Evolutionary conservation across 768 basidiomycete genomes (phyloP).

Genomic region (Mycena pura): DNA sequence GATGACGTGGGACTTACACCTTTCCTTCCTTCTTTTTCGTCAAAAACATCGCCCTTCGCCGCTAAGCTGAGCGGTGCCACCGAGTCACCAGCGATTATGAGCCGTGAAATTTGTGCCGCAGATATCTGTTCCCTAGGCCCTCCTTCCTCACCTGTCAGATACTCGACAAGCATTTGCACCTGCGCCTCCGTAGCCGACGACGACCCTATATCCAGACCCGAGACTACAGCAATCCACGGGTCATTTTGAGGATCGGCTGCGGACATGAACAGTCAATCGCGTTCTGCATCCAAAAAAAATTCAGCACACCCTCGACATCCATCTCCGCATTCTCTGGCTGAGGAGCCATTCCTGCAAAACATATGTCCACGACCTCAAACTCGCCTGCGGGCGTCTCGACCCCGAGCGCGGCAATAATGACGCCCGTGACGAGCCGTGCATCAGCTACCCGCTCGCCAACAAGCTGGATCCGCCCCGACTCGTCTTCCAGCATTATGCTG

Average conservation of each 20-base stretch:
- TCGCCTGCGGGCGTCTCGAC: conserved; percentile 89
- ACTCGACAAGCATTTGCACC: conserved; percentile 89
- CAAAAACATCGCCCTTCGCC: conserved; percentile 39
- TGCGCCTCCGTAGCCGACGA: conserved; percentile 69
- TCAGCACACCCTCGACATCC: conserved; percentile 71
- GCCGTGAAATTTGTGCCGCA: conserved; percentile 77
- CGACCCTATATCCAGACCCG: conserved; percentile 84
- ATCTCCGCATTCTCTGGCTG: conserved; percentile 53
- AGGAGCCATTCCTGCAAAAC: conserved; percentile 83
- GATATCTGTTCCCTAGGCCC: conserved; percentile 66
- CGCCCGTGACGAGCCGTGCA: conserved; percentile 83
- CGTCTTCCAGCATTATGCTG: conserved; percentile 91
- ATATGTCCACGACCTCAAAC: conserved; percentile 92
- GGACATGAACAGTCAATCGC: conserved; percentile 9
- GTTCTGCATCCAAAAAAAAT: neutral
- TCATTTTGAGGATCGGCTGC: conserved; percentile 43
- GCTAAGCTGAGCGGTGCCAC: conserved; percentile 56
- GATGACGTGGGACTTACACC: conserved; percentile 52
- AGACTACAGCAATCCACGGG: conserved; percentile 85
- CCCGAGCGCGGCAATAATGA: conserved; percentile 89
- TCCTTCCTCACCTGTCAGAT: conserved; percentile 85
- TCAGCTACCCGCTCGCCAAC: conserved; percentile 75
- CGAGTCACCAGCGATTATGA: conserved; percentile 93
- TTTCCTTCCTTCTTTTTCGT: conserved; percentile 56
- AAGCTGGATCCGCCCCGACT: conserved; percentile 89